These are phyloP conservation scores for Carpinus fangiana DNA, from an alignment of 306 rosid genomes.

Conservation along the genomic window DNA sequence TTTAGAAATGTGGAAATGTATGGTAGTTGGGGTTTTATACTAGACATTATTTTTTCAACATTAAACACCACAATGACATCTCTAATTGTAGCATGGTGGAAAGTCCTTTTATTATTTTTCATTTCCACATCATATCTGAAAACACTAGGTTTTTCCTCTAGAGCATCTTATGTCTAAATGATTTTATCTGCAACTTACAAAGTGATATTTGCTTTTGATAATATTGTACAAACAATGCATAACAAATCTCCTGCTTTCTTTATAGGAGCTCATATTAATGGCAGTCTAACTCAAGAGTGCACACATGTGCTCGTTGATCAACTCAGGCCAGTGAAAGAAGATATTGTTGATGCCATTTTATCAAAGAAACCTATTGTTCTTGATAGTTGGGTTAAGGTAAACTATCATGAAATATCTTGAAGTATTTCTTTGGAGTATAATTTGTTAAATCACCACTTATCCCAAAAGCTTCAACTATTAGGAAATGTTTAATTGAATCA, in stretches of 20 bases:
- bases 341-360: conserved; percentile 65
- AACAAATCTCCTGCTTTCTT: conserved; percentile 29
- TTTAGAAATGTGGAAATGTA: neutral
- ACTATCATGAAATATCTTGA: conserved; percentile 25
- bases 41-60: neutral
- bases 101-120: neutral
- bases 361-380: conserved; percentile 65
- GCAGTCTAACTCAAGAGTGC: conserved; percentile 57
- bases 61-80: neutral
- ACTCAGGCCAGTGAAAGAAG: conserved; percentile 57
- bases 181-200: neutral
- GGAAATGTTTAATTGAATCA: no score
- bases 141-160: neutral
- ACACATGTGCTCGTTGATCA: conserved; percentile 90
- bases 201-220: conserved; percentile 3
- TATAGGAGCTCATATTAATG: conserved; percentile 62
- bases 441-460: no score
- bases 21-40: neutral
- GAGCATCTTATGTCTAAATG: conserved; percentile 9
- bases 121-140: neutral
- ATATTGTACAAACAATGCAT: conserved; percentile 8
- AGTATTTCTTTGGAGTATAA: conserved; percentile 24
- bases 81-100: neutral
- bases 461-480: no score
- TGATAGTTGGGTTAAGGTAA: conserved; percentile 83